These are phyloP conservation scores for Collybia mongolica DNA, from an alignment of 768 basidiomycete species.

Conservation along the genomic window DNA sequence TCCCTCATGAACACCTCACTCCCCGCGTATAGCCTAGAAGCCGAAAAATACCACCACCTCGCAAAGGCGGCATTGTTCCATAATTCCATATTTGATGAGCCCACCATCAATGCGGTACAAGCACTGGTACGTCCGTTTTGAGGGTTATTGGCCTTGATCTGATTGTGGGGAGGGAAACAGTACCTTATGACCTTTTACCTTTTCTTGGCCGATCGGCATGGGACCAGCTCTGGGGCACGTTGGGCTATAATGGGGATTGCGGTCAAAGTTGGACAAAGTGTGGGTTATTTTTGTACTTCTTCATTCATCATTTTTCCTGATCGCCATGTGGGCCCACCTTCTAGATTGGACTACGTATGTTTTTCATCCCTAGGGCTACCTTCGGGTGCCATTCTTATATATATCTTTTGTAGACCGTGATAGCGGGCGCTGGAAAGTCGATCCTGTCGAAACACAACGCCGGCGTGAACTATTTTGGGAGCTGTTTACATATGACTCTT, in stretches of 20 bases:
- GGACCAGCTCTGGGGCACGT: conserved; percentile 59
- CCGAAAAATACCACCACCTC: conserved; percentile 69
- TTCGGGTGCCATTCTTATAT: conserved; percentile 4
- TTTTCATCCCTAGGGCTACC: conserved; percentile 3
- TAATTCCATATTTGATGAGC: conserved; percentile 63
- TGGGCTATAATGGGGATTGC: conserved; percentile 72
- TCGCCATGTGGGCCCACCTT: neutral
- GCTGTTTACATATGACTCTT: conserved; percentile 50
- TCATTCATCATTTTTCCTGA: conserved; percentile 9
- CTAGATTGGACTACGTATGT: conserved; percentile 71
- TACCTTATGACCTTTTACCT: conserved; percentile 72
- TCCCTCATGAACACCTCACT: conserved; percentile 56
- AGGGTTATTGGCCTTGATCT: conserved; percentile 7
- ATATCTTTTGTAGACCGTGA: conserved; percentile 52
- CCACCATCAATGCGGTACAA: conserved; percentile 67
- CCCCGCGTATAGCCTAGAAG: conserved; percentile 61
- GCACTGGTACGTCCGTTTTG: conserved; percentile 47
- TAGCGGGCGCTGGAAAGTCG: conserved; percentile 66
- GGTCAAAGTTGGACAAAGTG: conserved; percentile 69
- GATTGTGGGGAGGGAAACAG: conserved; percentile 28
- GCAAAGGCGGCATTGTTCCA: conserved; percentile 66
- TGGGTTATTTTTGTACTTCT: conserved; percentile 34
- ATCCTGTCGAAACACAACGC: conserved; percentile 53
- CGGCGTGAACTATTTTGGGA: conserved; percentile 75
- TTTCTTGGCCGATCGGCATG: conserved; percentile 68